phyloP scores from a whole-genome alignment of 306 rosid genomes.

The Cyclanthera cordifolia region DNA sequence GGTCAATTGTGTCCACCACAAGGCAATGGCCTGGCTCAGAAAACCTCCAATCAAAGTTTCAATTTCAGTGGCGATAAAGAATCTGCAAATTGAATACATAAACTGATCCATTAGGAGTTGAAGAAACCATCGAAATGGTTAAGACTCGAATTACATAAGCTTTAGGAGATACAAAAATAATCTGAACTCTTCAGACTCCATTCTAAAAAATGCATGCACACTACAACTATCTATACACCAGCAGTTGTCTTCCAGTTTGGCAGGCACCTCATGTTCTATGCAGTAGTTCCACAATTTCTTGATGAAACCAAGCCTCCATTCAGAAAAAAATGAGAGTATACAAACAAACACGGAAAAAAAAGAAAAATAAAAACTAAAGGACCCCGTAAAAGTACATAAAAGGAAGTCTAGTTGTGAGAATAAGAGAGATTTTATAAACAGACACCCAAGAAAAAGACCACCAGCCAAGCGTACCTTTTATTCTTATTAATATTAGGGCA shows the following conservation, averaged over 20 bases:
- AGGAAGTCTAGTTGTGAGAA: neutral
- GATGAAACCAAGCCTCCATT: neutral
- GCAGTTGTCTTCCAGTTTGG: neutral
- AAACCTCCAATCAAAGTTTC: neutral
- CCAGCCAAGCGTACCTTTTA: neutral
- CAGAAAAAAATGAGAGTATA: neutral
- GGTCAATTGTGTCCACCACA: constrained; percentile 2
- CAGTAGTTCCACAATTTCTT: neutral
- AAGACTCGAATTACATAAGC: neutral
- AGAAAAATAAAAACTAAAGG: neutral
- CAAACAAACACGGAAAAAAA: neutral
- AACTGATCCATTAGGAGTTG: neutral
- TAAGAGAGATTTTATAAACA: neutral
- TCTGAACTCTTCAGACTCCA: neutral
- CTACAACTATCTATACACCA: neutral
- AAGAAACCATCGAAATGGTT: neutral
- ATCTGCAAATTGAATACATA: constrained; percentile 8
- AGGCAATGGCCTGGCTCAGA: neutral
- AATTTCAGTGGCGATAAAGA: neutral
- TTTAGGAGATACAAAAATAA: neutral
- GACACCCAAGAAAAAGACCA: neutral
- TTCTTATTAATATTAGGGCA: neutral
- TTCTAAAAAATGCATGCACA: neutral
- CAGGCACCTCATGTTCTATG: neutral
- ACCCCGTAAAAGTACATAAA: neutral